Base-by-base conservation (phyloP, 257 asterid genomes). In the Ilex asprella region DNA sequence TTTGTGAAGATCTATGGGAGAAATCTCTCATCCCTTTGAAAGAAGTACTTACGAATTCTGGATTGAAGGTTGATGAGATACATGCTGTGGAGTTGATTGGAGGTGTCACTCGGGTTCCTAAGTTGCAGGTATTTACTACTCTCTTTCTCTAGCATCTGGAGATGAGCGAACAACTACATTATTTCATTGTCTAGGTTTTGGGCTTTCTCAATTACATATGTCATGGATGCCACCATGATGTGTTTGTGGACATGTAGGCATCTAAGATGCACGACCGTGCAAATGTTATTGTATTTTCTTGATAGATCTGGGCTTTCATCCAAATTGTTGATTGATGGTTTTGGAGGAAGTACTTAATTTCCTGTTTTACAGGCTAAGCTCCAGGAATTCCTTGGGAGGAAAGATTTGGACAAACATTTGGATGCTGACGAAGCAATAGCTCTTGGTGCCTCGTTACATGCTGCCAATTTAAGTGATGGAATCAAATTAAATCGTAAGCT, bases 381-480 rank as follows among this genome's bases (percentile, higher is more conserved):
- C 62, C 99, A 89, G 76, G 97, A 93, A 72, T 84, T 89, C 74
- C 88, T 93, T 63, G 99, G 99, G 69, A 89, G 86, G 83, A 84
- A 89, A 75, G 95, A 87, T 56, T 78, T 93, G 84, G 96, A 87
- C 81, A 93, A 73, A 70, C 99, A 93, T 76, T 87, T 93, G 59
- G 99, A 93, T 59, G 93, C 99, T 46, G 99, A 93, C 69, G 99
- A 93, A 79, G 99, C 99, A 62, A 85, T 73, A 71, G 97, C 83
- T 65, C 79, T 93, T 52, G 99, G 99, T 62, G 96, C 97, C 76
- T 87, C 99, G 30, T 75, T 93, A 63, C 95, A 83, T 77, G 96
- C 99, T 71, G 99, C 99, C 70, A 93, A 93, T 75, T 75, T 93
- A 79, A 93, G 99, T 75, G 99, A 93, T 70, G 99, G 99, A 57